Evolutionary conservation across 2,329 filamentous ascomycete species (phyloP).

Genomic region (Sporothrix schenckii): DNA sequence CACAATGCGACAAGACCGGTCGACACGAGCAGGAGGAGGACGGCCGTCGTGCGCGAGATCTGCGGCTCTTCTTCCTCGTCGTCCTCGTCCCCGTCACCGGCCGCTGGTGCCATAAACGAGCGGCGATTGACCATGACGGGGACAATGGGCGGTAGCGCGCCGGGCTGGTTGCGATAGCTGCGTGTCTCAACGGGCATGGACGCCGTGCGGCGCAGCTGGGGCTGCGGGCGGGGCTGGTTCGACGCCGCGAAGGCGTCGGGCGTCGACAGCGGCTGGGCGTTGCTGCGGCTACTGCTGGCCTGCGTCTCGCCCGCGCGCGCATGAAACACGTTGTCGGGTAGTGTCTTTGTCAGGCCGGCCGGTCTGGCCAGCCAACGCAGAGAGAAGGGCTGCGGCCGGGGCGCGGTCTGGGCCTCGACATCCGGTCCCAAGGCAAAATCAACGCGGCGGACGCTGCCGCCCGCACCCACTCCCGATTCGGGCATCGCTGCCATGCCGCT

Average conservation of each 20-base stretch:
- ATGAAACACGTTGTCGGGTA: constrained; percentile 63
- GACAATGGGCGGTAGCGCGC: constrained; percentile 41
- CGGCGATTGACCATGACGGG: constrained; percentile 41
- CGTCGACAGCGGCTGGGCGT: neutral
- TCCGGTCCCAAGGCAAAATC: constrained; percentile 48
- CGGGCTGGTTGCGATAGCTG: constrained; percentile 36
- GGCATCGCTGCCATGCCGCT: neutral
- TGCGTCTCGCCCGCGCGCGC: neutral
- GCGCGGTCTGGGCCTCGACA: constrained; percentile 43
- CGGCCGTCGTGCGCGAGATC: constrained; percentile 49
- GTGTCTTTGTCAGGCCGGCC: constrained; percentile 55
- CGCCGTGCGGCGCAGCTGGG: constrained; percentile 53
- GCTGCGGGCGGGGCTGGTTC: constrained; percentile 27
- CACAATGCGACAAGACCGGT: constrained; percentile 62
- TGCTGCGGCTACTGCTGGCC: neutral
- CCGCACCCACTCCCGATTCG: neutral
- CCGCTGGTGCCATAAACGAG: constrained; percentile 18
- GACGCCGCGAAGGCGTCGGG: neutral
- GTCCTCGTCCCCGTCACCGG: constrained; percentile 41
- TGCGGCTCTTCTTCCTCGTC: constrained; percentile 43
- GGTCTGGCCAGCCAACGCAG: constrained; percentile 49
- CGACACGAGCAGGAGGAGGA: constrained; percentile 55
- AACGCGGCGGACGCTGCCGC: constrained; percentile 45
- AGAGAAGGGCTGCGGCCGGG: constrained; percentile 42
- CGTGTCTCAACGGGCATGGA: constrained; percentile 52